Evolutionary conservation across 805 yeast genomes (phyloP), one percentile per base, ranked within the genome.

Genomic region (Saccharomycopsis selenospora): DNA sequence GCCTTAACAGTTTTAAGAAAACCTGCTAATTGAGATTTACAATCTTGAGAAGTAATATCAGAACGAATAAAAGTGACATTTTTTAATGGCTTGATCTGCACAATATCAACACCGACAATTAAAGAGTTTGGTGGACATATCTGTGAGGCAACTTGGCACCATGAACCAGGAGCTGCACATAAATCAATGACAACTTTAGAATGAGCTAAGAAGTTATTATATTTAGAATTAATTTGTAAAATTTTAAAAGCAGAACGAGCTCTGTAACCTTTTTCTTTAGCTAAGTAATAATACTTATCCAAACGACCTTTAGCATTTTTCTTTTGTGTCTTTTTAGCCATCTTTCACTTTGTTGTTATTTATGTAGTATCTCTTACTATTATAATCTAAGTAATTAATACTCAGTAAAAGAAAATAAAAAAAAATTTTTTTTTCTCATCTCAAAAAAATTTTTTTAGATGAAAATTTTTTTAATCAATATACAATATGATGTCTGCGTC

Each of bases 1-100:
- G 98, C 99, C 60, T 93, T 93, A 97, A 98, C 93, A 1, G 98
- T 90, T 66, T 93, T 93, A 83, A 93, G 82, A 63, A 91, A 89
- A 25, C 97, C 97, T 63, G 98, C 79, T 54, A 93, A 75, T 65
- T 79, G 88, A 40, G 96, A 87, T 58, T 97, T 77, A 73, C 99
- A 93, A 67, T 91, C 97, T 60, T 93, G 98, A 5, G 99, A 91
- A 1, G 99, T 93, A 61, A 93, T 93, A 70, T 93, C 99, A 30
- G 95, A 84, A 14, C 45, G 40, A 64, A 89, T 97, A 66, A 93
- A 93, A 2, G 96, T 83, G 54, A 89, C 90, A 62, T 93, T 90
- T 23, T 98, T 97, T 63, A 93, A 74, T n/a, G 96, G 83, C 62
- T 88, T 91, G 71, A 93, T 93, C 14, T 97, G 97, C 28, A 90